These are phyloP conservation scores for Aspergillus fumigatus DNA, from an alignment of 2,329 filamentous ascomycete species.

Conservation along the genomic window DNA sequence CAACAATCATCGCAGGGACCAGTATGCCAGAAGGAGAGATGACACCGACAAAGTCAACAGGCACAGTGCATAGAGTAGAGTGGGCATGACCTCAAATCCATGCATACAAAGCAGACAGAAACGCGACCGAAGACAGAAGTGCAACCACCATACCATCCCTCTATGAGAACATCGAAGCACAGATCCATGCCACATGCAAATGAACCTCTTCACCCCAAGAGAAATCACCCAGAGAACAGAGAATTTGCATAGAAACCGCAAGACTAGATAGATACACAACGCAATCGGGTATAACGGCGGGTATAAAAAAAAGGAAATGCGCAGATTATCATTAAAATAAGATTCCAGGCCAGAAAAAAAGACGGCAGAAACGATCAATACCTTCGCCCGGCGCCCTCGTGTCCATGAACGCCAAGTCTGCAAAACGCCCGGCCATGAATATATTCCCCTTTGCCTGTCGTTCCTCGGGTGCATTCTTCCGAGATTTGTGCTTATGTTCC, in stretches of 20 bases:
- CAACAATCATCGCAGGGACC: neutral
- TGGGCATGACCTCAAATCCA: neutral
- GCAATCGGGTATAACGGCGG: constrained; percentile 31
- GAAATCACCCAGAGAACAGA: constrained; percentile 11
- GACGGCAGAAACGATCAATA: constrained; percentile 7
- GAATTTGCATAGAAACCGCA: constrained; percentile 11
- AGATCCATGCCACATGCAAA: neutral
- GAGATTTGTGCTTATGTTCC: neutral
- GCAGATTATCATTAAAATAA: constrained; percentile 29
- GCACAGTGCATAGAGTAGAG: neutral
- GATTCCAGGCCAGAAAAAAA: constrained; percentile 14
- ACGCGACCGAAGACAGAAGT: neutral
- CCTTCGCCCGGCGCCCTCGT: neutral
- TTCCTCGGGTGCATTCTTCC: neutral
- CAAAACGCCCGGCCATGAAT: constrained; percentile 19
- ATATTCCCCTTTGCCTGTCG: neutral
- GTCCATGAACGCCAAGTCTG: constrained; percentile 1
- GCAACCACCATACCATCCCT: neutral
- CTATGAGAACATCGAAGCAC: neutral
- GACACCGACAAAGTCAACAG: too few species aligned
- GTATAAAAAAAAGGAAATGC: constrained; percentile 30
- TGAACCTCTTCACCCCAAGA: constrained; percentile 3
- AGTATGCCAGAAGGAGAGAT: neutral
- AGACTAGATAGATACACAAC: constrained; percentile 13
- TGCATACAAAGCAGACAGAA: neutral